These are phyloP conservation scores for Arachis monticola DNA, from an alignment of 331 rosid genomes.

Conservation along the genomic window DNA sequence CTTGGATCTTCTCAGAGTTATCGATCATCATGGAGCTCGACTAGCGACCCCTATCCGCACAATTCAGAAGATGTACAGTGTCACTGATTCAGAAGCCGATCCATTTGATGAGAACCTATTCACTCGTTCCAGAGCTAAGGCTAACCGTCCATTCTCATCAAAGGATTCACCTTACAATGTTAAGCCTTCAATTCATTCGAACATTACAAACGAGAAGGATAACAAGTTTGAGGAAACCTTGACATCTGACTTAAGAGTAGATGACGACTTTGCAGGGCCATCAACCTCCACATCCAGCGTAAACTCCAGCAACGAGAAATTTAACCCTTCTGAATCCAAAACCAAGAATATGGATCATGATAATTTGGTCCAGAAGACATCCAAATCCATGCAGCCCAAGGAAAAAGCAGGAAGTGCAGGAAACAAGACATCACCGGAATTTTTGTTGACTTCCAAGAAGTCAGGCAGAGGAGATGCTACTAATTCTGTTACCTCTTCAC, in stretches of 20 bases:
- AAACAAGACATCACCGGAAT: slow-evolving; percentile 44
- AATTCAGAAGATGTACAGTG: slow-evolving; percentile 68
- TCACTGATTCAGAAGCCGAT: slow-evolving; percentile 62
- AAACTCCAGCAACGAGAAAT: slow-evolving; percentile 42
- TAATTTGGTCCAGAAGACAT: slow-evolving; percentile 44
- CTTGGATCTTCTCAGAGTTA: slow-evolving; percentile 84
- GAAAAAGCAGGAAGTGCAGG: slow-evolving; percentile 47
- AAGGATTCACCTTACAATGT: slow-evolving; percentile 67
- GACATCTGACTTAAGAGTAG: slow-evolving; percentile 48
- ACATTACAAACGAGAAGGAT: slow-evolving; percentile 53
- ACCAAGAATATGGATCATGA: slow-evolving; percentile 33
- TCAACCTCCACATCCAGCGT: slow-evolving; percentile 42
- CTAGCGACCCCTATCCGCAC: slow-evolving; percentile 96
- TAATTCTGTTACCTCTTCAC: slow-evolving; percentile 35
- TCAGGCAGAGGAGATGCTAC: slow-evolving; percentile 44
- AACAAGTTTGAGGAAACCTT: slow-evolving; percentile 55
- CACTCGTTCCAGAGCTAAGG: slow-evolving; percentile 47
- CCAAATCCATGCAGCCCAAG: slow-evolving; percentile 46
- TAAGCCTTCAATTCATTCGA: slow-evolving; percentile 47
- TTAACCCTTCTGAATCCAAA: slow-evolving; percentile 46
- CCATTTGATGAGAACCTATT: slow-evolving; percentile 61
- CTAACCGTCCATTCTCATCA: slow-evolving; percentile 53
- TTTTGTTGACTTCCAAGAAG: slow-evolving; percentile 41
- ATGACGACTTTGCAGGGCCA: slow-evolving; percentile 41
- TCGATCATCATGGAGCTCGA: slow-evolving; percentile 81